Base-by-base conservation (phyloP, 2,329 filamentous ascomycete genomes). In the Ophiobolus disseminans region DNA sequence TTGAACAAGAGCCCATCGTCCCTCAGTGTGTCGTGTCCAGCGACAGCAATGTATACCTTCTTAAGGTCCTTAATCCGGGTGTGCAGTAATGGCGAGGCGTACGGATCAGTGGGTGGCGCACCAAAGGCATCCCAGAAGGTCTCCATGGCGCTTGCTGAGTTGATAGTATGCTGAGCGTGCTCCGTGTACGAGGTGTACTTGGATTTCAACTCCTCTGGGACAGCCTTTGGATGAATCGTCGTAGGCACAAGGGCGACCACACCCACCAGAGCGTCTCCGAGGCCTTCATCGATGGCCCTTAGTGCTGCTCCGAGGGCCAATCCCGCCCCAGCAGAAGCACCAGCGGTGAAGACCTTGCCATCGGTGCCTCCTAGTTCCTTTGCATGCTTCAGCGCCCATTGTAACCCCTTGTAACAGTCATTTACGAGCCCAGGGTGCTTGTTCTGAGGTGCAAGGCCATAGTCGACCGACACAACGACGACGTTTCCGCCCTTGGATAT, bases 301-400 rank as follows among this genome's bases (percentile, higher is more conserved):
- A 77, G 61, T 16, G 72, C 74, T 11, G 66, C 49, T 9, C 65
- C 67, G 7, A 77, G 62, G 0, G 73, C 72, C 16, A 76, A 55
- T 17, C 70, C 68, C 13, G 63, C 74, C 23, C 75, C 75, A 10
- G 75, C 75, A 7, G 73, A 76, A 3, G 62, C 62, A 16, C 75
- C 75, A 9, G 69, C 62, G 1, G 67, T 69, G 30, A 74, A 65
- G 14, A 71, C 63, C 40, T 72, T 73, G 40, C 53, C 58, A 41
- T 55, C 37, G 25, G 50, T 32, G 31, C 66, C 48, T 48, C 69
- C 54, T 44, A 69, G 23, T 34, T 48, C 51, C n/a, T 57, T 55
- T 2, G 63, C 49, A 41, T 69, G 63, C 9, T 52, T 30, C 30
- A 73, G 43, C 1, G 63, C 62, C 72, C 70, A 74, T 17, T 58